These are phyloP conservation scores for Avena eriantha DNA, from an alignment of 176 grass and related monocot genomes.

Conservation along the genomic window DNA sequence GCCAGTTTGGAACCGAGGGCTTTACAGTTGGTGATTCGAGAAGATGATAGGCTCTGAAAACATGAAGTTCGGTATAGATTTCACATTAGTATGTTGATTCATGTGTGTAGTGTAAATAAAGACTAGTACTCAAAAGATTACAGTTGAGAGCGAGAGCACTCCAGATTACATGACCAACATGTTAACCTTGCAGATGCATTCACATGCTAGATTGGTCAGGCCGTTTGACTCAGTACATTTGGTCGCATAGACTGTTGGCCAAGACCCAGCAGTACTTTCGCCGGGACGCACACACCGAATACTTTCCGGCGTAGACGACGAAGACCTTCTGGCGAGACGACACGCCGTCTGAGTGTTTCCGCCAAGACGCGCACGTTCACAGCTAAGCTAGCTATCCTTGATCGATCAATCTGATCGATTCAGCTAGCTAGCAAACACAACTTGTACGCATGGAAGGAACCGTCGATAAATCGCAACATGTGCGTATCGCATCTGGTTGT, in stretches of 20 bases:
- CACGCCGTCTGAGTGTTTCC: too few relatives aligned
- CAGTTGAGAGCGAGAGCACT: background rate
- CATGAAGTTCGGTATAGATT: background rate
- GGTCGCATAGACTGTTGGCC: background rate
- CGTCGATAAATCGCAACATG: too few relatives aligned
- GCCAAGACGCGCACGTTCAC: too few relatives aligned
- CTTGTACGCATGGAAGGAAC: too few relatives aligned
- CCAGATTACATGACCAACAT: background rate
- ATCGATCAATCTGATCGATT: too few relatives aligned
- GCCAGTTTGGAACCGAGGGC: background rate
- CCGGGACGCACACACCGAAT: too few relatives aligned
- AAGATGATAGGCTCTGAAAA: background rate
- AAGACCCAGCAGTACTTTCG: too few relatives aligned
- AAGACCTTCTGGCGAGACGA: too few relatives aligned
- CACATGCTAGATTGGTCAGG: background rate
- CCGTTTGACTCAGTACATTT: background rate
- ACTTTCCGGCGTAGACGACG: too few relatives aligned
- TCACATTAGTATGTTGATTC: background rate
- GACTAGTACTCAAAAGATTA: background rate
- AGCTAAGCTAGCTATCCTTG: too few relatives aligned
- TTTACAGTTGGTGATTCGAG: background rate
- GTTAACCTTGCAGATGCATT: background rate
- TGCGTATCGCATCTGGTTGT: too few relatives aligned
- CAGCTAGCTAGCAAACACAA: too few relatives aligned
- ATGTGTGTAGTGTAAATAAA: background rate